phyloP scores from a whole-genome alignment of 2,329 filamentous ascomycete species.

The Coleophoma crateriformis region DNA sequence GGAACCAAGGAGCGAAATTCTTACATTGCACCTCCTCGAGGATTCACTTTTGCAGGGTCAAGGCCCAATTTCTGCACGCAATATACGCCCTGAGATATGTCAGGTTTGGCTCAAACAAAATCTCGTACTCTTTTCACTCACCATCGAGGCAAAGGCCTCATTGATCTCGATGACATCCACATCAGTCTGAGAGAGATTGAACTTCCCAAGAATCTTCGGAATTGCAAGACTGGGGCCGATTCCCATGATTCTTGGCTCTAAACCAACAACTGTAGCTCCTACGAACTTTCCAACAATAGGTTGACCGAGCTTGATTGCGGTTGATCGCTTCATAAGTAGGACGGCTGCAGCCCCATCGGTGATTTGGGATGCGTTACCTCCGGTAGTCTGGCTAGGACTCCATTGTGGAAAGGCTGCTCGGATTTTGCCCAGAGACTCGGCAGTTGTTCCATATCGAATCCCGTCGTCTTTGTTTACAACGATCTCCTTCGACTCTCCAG shows the following conservation, averaged over 20 bases:
- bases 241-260: constrained; percentile 90
- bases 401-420: constrained; percentile 82
- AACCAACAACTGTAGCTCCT: constrained; percentile 74
- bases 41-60: constrained; percentile 83
- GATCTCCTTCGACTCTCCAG: constrained; percentile 74
- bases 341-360: constrained; percentile 95
- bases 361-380: constrained; percentile 91
- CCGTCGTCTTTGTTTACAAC: constrained; percentile 82
- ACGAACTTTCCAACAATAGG: constrained; percentile 88
- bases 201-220: constrained; percentile 79
- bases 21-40: constrained; percentile 83
- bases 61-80: constrained; percentile 83
- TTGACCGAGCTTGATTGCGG: constrained; percentile 79
- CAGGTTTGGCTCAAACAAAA: too few relatives aligned
- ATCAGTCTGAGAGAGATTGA: constrained; percentile 75
- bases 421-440: constrained; percentile 85
- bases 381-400: constrained; percentile 87
- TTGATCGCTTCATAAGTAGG: constrained; percentile 87
- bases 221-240: constrained; percentile 92
- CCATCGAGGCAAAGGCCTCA: constrained; percentile 96
- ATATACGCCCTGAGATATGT: constrained; percentile 58
- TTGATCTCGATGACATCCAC: constrained; percentile 98
- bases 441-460: constrained; percentile 75
- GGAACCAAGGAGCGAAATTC: neutral
- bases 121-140: constrained; percentile 45